Base-by-base conservation (phyloP, 441 rosid species). In the Gossypium schwendimanii region DNA sequence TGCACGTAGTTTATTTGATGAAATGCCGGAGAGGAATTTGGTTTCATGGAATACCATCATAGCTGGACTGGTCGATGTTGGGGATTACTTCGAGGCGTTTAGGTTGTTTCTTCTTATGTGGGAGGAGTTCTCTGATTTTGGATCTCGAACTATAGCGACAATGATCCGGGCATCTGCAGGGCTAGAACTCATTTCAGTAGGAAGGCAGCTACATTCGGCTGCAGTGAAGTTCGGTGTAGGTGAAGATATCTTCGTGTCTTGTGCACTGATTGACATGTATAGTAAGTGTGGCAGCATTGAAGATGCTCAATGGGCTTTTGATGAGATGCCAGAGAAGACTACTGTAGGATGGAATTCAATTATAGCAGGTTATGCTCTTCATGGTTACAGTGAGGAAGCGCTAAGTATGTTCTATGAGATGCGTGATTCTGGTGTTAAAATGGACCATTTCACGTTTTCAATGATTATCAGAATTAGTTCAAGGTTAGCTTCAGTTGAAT, bases 191-290 rank as follows among this genome's bases (percentile, higher is more conserved):
- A 69, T 88, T 70, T 79, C 82, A 53, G 74, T 74, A 1, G 97
- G 97, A 62, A 85, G 81, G 79, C 97, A 94, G 72, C 72, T 94
- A 17, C 98, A 94, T 64, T 84, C 91, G 0, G 87, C 87, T 74
- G 84, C 83, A 2, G 70, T 87, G 86, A 92, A 87, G 77, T 63
- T 85, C 86, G 88, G 87, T 66, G 72, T 80, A 1, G 76, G 69
- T 20, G 83, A 75, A 52, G 81, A 92, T 70, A 77, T 78, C 24
- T 92, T 88, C 80, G 85, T 94, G 28, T 84, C 91, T 0, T 92
- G 97, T 73, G 88, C 91, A 0, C 75, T 94, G 83, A 88, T 92
- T 21, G 91, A 94, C 79, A 94, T 92, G 98, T 92, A 94, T 74
- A 76, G 91, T 62, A 94, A 92, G 78, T 91, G 98, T 24, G 98